Evolutionary conservation across 202 grass and related monocot species (phyloP), one percentile per base, ranked within the genome.

Genomic region (Carex sylvatica): DNA sequence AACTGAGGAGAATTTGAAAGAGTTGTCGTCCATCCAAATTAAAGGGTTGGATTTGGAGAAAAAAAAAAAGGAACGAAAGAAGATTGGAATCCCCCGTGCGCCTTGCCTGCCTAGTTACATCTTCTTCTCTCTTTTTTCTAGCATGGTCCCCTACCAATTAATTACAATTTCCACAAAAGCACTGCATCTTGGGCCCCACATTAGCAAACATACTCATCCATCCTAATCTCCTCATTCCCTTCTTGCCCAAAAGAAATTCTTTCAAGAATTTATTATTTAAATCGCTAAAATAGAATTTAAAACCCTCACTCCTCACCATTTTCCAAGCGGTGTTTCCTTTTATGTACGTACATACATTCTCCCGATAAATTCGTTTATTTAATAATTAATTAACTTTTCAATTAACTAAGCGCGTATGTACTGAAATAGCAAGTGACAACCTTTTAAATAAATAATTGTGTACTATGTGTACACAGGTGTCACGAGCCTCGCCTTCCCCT

Each of bases 1-100:
- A 61, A n/a, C 74, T 3, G 15, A n/a, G 9, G 3, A 11, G 68
- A 23, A 23, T 24, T 14, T 13, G 14, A 31, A 78, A 55, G 46
- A 28, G 23, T 23, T 54, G 33, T 66, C 46, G 13, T 71, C 44
- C 81, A 74, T 83, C 81, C 49, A 83, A 83, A 76, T 63, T 59
- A 51, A 73, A 86, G 31, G 78, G 70, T 51, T 26, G 38, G 55
- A 79, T 65, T 49, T 5, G 26, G 59, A 68, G 18, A 58, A 46
- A 63, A 40, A 38, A 35, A 35, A 60, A 60, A 67, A 30, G 1
- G 67, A 70, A 40, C 42, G n/a, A 74, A 28, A 22, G 70, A 73
- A 47, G 40, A 47, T 47, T 62, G 75, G 76, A 82, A 80, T 86
- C 84, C 52, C 64, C 64, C 83, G 84, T 86, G 84, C 77, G 78